phyloP scores from a whole-genome alignment of 768 basidiomycete genomes.

The Psilocybe azurescens region DNA sequence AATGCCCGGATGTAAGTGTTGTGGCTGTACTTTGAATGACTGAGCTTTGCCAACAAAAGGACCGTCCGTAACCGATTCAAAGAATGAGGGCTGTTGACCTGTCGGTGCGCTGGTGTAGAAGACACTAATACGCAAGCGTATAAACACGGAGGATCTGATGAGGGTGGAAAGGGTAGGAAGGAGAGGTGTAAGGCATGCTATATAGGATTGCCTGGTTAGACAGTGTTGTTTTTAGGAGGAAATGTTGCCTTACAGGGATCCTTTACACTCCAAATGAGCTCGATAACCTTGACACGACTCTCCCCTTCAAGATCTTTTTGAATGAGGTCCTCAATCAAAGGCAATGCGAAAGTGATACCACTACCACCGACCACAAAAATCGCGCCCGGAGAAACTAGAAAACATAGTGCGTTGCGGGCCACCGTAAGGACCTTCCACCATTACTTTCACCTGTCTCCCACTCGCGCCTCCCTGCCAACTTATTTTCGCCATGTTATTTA shows the following conservation, averaged over 20 bases:
- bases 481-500: conserved; percentile 53
- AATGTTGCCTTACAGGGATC: conserved; percentile 36
- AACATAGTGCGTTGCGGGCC: conserved; percentile 63
- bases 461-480: conserved; percentile 31
- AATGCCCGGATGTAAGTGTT: conserved; percentile 31
- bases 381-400: conserved; percentile 65
- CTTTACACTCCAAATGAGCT: conserved; percentile 68
- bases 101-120: conserved; percentile 57
- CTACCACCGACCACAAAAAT: conserved; percentile 75
- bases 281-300: conserved; percentile 60
- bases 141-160: conserved; percentile 41
- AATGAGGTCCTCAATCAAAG: conserved; percentile 66
- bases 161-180: conserved; percentile 50
- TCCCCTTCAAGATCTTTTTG: conserved; percentile 48
- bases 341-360: conserved; percentile 73
- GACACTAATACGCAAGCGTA: conserved; percentile 52
- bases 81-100: conserved; percentile 25
- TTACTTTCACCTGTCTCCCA: conserved; percentile 46
- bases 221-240: background rate
- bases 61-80: conserved; percentile 26
- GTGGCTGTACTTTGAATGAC: background rate
- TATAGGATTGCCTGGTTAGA: background rate
- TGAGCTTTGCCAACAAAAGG: conserved; percentile 19
- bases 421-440: conserved; percentile 72
- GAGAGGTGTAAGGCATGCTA: conserved; percentile 47